Evolutionary conservation across 164 flowering plant species (phyloP), one percentile per base, ranked within the genome.

Genomic region (Paratinospora sagittata): DNA sequence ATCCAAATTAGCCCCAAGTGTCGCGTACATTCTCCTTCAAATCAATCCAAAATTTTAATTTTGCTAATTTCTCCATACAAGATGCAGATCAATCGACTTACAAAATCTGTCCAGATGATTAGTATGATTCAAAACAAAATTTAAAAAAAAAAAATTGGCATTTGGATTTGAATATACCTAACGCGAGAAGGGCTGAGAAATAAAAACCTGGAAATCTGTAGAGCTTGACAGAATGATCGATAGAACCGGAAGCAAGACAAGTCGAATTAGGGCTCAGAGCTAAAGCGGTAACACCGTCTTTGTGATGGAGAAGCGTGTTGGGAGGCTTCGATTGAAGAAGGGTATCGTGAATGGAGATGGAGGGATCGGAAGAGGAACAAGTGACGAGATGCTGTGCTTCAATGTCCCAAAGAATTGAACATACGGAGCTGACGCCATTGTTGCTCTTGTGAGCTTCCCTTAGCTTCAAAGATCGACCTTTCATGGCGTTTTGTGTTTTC

Each of bases 161-260:
- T 52, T 52, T 52, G 23, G 55, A 55, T 30, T 1, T 30, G 34
- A 30, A 30, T 30, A 21, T 9, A 55, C 24, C 24, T 55, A 2
- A 17, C 17, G 6, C 0, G 61, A n/a, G 61, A 8, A 19, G 61
- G 21, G 0, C 26, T 3, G 10, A 6, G 8, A 33, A 72, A 49
- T 12, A 1, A 36, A 55, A 75, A 92, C 99, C 87, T 36, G 99
- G 99, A 77, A 95, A 95, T 55, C 76, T 87, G 80, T 89, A 95
- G 74, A 95, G 92, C 83, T 92, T 92, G 76, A 95, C 96, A 24
- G 96, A 91, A 67, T 81, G 98, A 69, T 95, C 98, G 34, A 89
- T 65, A 21, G 99, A 92, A n/a, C 91, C 98, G 60, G 98, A 92
- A 65, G 97, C 99, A 57, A 95, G 96, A 73, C 94, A 95, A 11